Evolutionary conservation across 306 rosid genomes (phyloP).

Genomic region (Hippophae tibetana): DNA sequence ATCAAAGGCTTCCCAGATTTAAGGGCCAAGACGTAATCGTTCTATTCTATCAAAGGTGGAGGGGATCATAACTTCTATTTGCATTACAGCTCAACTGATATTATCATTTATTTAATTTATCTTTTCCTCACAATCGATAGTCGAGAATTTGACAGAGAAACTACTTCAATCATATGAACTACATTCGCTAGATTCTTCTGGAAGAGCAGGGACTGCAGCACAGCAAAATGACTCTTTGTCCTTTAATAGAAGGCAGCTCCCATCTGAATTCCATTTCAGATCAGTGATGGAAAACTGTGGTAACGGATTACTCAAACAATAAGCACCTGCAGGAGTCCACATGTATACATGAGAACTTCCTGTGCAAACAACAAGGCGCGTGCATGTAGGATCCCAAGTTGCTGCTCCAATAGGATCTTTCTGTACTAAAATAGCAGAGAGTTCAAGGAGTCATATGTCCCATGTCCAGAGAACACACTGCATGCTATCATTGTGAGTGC

Average conservation of each 20-base stretch:
- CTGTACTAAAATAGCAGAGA: conserved; percentile 74
- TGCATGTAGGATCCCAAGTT: conserved; percentile 81
- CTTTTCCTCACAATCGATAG: no score
- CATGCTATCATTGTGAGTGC: conserved; percentile 88
- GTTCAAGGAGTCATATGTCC: conserved; percentile 84
- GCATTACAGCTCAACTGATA: no score
- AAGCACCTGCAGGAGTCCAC: conserved; percentile 96
- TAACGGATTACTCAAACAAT: conserved; percentile 62
- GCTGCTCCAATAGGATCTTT: conserved; percentile 78
- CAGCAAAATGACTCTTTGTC: conserved; percentile 92
- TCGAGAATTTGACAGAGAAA: background rate
- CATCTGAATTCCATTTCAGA: conserved; percentile 90
- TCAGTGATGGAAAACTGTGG: conserved; percentile 55
- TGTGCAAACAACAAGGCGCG: conserved; percentile 73
- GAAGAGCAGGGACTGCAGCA: conserved; percentile 55
- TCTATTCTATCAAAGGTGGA: no score
- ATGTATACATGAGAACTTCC: conserved; percentile 81
- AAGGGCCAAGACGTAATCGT: no score
- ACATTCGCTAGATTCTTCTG: conserved; percentile 77
- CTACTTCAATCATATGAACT: conserved; percentile 59
- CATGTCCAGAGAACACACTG: conserved; percentile 83
- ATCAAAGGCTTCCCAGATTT: no score
- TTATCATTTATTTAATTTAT: no score
- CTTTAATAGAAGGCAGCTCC: conserved; percentile 84
- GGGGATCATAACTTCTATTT: no score